These are phyloP conservation scores for Pyrus pyrifolia DNA, from an alignment of 306 rosid genomes.

Conservation along the genomic window DNA sequence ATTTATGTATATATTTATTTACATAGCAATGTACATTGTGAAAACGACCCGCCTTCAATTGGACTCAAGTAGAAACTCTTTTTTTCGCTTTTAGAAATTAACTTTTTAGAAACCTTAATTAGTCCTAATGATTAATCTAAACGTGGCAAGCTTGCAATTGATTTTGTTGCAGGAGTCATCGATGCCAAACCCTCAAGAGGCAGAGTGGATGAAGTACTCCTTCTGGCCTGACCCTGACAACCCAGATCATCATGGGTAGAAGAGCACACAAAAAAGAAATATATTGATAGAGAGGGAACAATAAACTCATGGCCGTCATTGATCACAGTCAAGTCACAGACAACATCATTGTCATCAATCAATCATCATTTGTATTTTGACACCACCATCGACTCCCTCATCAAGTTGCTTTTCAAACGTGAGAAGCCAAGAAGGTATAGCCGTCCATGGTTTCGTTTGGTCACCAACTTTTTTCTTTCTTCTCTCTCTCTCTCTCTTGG, in stretches of 20 bases:
- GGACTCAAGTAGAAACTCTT: not conserved
- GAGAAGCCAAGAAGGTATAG: conserved; percentile 26
- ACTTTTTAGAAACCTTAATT: conserved; percentile 4
- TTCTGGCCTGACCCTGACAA: conserved; percentile 92
- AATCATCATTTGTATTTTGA: conserved; percentile 32
- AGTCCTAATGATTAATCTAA: not conserved
- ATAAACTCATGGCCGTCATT: not conserved
- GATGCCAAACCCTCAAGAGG: conserved; percentile 64
- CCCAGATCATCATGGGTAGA: conserved; percentile 58
- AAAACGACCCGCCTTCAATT: not conserved
- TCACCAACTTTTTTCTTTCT: conserved; percentile 23
- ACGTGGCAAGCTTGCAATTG: conserved; percentile 5
- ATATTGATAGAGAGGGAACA: not conserved
- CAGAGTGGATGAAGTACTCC: conserved; percentile 96
- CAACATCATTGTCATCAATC: conserved; percentile 34
- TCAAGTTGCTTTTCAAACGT: conserved; percentile 37
- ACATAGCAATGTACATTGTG: not conserved
- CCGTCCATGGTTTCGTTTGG: not conserved
- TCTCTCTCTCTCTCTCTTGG: conserved; percentile 4
- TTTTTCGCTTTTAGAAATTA: not conserved
- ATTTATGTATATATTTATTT: too few species aligned
- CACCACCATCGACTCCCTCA: conserved; percentile 12
- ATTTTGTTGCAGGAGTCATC: conserved; percentile 58
- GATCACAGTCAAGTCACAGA: conserved; percentile 10
- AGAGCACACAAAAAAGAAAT: not conserved